These are phyloP conservation scores for Leccinum ochraceum DNA, from an alignment of 768 basidiomycete species.

Conservation along the genomic window DNA sequence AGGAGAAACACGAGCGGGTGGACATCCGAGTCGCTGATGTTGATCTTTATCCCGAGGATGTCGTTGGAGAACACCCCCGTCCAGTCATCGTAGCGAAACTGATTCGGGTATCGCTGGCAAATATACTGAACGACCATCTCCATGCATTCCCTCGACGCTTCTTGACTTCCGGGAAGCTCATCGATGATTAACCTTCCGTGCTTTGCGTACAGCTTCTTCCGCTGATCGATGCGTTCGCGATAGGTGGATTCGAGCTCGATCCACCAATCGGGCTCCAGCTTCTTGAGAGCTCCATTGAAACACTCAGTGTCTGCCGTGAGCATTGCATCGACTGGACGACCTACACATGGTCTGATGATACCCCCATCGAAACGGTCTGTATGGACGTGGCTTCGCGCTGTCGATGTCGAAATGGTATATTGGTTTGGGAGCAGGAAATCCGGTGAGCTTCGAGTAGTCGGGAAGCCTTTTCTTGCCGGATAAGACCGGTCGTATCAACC, in stretches of 20 bases:
- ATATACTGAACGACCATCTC: slow-evolving; percentile 58
- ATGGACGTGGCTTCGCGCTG: slow-evolving; percentile 47
- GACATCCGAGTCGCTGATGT: slow-evolving; percentile 29
- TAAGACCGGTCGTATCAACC: slow-evolving; percentile 8
- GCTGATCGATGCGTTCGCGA: slow-evolving; percentile 42
- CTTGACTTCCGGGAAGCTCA: slow-evolving; percentile 48
- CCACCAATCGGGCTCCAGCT: slow-evolving; percentile 55
- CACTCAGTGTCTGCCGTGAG: neutral
- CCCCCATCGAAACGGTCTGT: slow-evolving; percentile 56
- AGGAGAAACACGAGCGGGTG: slow-evolving; percentile 46
- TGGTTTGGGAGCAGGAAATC: slow-evolving; percentile 43
- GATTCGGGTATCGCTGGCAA: slow-evolving; percentile 55
- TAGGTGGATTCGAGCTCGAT: slow-evolving; percentile 59
- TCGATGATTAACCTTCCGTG: slow-evolving; percentile 46
- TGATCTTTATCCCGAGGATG: slow-evolving; percentile 38
- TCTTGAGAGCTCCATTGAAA: slow-evolving; percentile 39
- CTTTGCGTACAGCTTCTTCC: slow-evolving; percentile 39
- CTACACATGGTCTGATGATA: slow-evolving; percentile 60
- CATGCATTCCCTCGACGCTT: slow-evolving; percentile 52
- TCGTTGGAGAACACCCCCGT: slow-evolving; percentile 43
- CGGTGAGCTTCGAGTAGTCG: slow-evolving; percentile 46
- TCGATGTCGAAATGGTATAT: slow-evolving; percentile 44
- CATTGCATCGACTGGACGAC: slow-evolving; percentile 7
- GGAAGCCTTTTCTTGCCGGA: slow-evolving; percentile 19
- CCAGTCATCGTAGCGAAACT: slow-evolving; percentile 41